Evolutionary conservation across 78 protist genomes (phyloP), one percentile per base, ranked within the genome.

Genomic region (Dictyostelium firmibasis): DNA sequence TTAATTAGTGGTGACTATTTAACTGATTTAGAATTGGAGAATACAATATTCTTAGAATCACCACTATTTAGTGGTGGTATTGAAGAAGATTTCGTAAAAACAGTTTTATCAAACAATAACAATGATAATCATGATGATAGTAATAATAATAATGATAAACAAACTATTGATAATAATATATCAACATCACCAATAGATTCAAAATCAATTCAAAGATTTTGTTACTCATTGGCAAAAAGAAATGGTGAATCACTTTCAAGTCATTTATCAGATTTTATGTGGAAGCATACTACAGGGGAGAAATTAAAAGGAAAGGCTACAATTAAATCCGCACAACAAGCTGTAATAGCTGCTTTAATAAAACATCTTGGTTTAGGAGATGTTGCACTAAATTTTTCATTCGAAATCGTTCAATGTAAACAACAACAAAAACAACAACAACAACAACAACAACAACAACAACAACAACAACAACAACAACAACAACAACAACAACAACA

Each of bases 311-410:
- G 69, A 5, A 60, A 50, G n/a, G 50, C 76, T 0, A 50, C 83
- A 57, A 89, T 89, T 35, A 89, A 75, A 70, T 36, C 82, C 2
- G 94, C 94, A 1, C 94, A 89, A 81, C 94, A 89, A n/a, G 87
- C 94, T 6, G 83, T 81, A 3, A 89, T 89, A 14, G 87, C 88
- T 4, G 62, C 87, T 3, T 38, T 89, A 29, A 47, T 89, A 29
- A 89, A 89, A 70, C 94, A 89, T 81, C 20, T 81, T 0, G 75
- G 82, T 31, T 70, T 89, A 0, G 74, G 94, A 35, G 88, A 89
- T 20, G 16, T 69, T 13, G 86, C 94, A 0, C 38, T 89, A 27
- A 14, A 81, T 1, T 89, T 89, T 41, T 31, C 87, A n/a, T 50
- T 89, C 6, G 94, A 89, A n/a, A 62, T 89, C 11, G 69, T 89